Evolutionary conservation across 768 basidiomycete species (phyloP).

Genomic region (Russula sp.): DNA sequence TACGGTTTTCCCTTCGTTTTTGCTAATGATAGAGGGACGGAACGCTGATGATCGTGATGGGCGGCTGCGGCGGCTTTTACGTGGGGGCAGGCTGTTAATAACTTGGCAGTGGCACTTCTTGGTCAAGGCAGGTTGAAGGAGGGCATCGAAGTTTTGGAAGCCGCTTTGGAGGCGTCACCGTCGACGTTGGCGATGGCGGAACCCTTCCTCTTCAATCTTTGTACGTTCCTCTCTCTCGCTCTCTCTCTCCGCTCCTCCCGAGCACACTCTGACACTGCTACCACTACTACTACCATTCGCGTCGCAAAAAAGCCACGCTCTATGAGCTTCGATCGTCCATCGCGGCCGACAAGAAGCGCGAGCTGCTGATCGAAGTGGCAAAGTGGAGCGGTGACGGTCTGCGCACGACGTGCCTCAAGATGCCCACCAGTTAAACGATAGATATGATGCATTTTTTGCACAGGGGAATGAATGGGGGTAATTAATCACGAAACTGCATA

Average conservation of each 20-base stretch:
- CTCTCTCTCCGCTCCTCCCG: no score
- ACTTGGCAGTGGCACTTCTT: conserved; percentile 65
- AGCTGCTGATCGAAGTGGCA: conserved; percentile 66
- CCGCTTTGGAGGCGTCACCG: conserved; percentile 55
- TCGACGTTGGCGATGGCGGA: conserved; percentile 69
- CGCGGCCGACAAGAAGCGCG: conserved; percentile 70
- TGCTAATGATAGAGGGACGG: not conserved
- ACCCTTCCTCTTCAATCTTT: conserved; percentile 80
- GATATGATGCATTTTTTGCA: not conserved
- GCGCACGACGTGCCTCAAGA: conserved; percentile 69
- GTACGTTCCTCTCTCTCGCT: conserved; percentile 45
- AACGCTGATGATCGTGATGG: no score
- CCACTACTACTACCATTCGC: no score
- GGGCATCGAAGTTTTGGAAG: conserved; percentile 68
- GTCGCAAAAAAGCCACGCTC: conserved; percentile 52
- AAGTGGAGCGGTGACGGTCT: conserved; percentile 86
- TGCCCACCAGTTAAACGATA: conserved; percentile 41
- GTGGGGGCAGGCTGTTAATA: conserved; percentile 57
- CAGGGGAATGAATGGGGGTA: conserved; percentile 5
- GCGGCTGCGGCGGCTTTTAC: no score
- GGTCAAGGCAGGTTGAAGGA: conserved; percentile 68
- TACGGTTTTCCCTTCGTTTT: no score
- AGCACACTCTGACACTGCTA: not conserved
- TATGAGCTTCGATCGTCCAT: conserved; percentile 75
- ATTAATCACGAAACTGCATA: conserved; percentile 19